Evolutionary conservation across 805 yeast species (phyloP).

Genomic region (Trichomonascus vanleenenianus): DNA sequence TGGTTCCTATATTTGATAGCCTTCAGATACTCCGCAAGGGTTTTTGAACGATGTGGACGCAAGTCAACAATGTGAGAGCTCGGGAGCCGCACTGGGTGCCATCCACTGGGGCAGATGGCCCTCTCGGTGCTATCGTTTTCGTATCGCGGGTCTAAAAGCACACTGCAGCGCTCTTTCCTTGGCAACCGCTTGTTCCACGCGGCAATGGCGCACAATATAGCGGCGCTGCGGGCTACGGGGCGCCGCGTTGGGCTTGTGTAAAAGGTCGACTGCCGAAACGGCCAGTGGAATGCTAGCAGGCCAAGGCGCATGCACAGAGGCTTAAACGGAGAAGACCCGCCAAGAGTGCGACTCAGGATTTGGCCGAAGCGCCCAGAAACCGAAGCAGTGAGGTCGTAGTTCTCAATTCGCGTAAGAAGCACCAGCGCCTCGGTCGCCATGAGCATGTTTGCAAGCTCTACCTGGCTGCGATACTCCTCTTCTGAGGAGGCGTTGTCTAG

Average conservation of each 20-base stretch:
- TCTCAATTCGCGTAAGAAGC: conserved; percentile 31
- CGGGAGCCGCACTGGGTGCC: conserved; percentile 32
- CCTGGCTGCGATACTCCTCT: conserved; percentile 22
- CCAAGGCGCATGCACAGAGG: conserved; percentile 35
- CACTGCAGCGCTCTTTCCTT: conserved; percentile 26
- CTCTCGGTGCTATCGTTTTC: conserved; percentile 28
- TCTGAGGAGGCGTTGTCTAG: conserved; percentile 18
- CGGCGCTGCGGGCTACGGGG: conserved; percentile 37
- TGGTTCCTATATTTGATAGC: conserved; percentile 36
- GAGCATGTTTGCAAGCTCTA: conserved; percentile 29
- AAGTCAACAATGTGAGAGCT: conserved; percentile 36
- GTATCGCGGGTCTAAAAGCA: conserved; percentile 35
- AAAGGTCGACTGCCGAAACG: conserved; percentile 35
- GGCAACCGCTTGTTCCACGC: conserved; percentile 30
- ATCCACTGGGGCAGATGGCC: conserved; percentile 33
- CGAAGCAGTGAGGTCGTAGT: conserved; percentile 33
- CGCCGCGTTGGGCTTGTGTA: conserved; percentile 33
- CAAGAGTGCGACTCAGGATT: conserved; percentile 23
- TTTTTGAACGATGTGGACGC: conserved; percentile 29
- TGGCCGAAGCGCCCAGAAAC: conserved; percentile 27
- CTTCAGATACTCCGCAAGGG: conserved; percentile 33
- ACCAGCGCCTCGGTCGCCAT: conserved; percentile 36
- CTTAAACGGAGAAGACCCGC: conserved; percentile 27
- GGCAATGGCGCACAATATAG: conserved; percentile 32
- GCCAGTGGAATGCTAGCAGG: conserved; percentile 39